Evolutionary conservation across 176 grass and related monocot genomes (phyloP).

Genomic region (Cenchrus purpureus): DNA sequence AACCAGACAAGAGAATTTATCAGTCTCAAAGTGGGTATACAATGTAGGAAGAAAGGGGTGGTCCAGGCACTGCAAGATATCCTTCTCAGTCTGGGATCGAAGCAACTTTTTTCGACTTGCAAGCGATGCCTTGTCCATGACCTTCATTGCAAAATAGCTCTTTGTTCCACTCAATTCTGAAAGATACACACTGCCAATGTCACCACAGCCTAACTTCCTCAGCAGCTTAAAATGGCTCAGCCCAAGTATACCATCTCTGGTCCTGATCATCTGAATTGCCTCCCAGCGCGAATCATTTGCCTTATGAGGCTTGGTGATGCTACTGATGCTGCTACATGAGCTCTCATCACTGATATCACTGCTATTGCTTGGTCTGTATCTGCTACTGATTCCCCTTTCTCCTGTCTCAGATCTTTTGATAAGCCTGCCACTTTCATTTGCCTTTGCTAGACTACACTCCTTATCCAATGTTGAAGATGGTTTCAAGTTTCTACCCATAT

Average conservation of each 20-base stretch:
- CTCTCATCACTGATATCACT: constrained; percentile 82
- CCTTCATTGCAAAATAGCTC: constrained; percentile 88
- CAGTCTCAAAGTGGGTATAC: constrained; percentile 85
- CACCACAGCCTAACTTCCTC: constrained; percentile 79
- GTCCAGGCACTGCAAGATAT: constrained; percentile 73
- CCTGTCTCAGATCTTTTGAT: constrained; percentile 46
- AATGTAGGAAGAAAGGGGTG: constrained; percentile 84
- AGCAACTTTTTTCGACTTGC: constrained; percentile 76
- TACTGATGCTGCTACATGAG: constrained; percentile 70
- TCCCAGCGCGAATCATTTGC: constrained; percentile 79
- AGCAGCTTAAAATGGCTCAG: constrained; percentile 76
- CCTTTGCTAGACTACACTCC: constrained; percentile 39
- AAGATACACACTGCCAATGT: constrained; percentile 87
- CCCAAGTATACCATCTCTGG: constrained; percentile 59
- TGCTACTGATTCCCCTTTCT: constrained; percentile 57
- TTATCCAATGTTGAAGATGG: constrained; percentile 40
- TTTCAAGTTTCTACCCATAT: constrained; percentile 17
- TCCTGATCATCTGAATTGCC: constrained; percentile 65
- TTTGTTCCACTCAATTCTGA: constrained; percentile 76
- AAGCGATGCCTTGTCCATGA: constrained; percentile 79
- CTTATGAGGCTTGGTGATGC: constrained; percentile 77
- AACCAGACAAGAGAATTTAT: constrained; percentile 87
- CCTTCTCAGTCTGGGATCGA: constrained; percentile 83
- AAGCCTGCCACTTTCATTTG: constrained; percentile 47
- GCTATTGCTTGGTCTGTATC: constrained; percentile 61